Evolutionary conservation across 306 rosid species (phyloP), one percentile per base, ranked within the genome.

Genomic region (Sicyos edulis): DNA sequence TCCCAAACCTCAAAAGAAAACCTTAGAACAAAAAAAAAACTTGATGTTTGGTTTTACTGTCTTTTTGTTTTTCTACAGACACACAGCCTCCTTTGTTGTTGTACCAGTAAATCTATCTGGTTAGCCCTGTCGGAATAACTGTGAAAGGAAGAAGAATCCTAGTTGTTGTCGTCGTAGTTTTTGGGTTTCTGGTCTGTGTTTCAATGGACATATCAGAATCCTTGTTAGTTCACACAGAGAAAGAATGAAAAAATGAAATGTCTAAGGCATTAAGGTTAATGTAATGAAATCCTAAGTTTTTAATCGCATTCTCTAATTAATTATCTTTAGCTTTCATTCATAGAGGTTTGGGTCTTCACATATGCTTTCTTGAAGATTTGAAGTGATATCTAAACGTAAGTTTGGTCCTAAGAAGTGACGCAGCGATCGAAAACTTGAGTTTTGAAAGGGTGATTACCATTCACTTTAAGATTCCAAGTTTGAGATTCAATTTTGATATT

Each of bases 1-100:
- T 87, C 54, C 86, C 88, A 51, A 71, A 58, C 37, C 60, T 77
- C 22, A 78, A 83, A 80, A 82, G 76, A 75, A 82, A 87, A 77
- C 82, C 84, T 37, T 79, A 75, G 37, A 32, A 32, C 2, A 32
- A 37, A 37, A 37, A 5, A 37, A 37, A 37, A 37, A 2, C 7
- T 26, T 26, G 12, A 15, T 16, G 21, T 52, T n/a, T 6, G 5
- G 21, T 53, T 53, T 7, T 49, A 40, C 15, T 3, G 20, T 52
- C 55, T 16, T 16, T 52, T 50, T n/a, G 0, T 4, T 3, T 50
- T 50, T 4, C 16, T 58, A 17, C 51, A 19, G 21, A 17, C 32
- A 40, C 50, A 40, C 45, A 40, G 45, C 71, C 45, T 20, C 71
- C 32, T 66, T 65, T 10, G 53, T 3, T 10, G 26, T 42, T 9